Conservation (phyloP, 352 stramenopile species). For the Globisporangium ultimum region DNA sequence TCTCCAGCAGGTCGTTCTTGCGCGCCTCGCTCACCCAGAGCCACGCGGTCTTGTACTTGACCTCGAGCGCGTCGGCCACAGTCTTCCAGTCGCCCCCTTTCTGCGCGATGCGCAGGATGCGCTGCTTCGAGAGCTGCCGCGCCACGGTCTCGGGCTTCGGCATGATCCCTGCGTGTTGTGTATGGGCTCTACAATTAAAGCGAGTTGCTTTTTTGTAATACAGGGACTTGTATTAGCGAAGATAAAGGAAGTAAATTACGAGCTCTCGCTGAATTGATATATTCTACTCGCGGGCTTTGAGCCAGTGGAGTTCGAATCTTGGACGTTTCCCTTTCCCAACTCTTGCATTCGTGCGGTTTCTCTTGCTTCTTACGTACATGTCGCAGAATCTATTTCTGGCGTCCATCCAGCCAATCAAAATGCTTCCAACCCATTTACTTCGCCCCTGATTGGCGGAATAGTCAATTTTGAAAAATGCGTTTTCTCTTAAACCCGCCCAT, state of each 20-base stretch:
- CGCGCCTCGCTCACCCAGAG: conserved; percentile 18
- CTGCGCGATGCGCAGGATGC: conserved; percentile 18
- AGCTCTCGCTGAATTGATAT: background rate
- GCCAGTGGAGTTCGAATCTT: background rate
- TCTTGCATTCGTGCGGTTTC: too few relatives aligned
- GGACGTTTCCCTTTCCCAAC: background rate
- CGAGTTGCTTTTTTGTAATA: background rate
- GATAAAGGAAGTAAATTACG: background rate
- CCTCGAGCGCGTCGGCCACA: conserved; percentile 16
- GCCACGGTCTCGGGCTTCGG: conserved; percentile 18
- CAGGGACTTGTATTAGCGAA: background rate
- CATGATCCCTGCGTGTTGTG: background rate
- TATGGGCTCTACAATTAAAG: too few relatives aligned
- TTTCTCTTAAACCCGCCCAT: conserved; percentile 1
- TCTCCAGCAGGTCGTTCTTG: conserved; percentile 18
- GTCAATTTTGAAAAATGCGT: background rate
- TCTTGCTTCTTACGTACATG: background rate
- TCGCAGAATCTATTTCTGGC: background rate
- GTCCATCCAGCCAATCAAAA: background rate
- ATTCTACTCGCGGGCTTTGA: background rate
- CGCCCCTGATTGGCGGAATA: conserved; percentile 15
- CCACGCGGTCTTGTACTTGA: conserved; percentile 23
- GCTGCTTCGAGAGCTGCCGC: conserved; percentile 15
- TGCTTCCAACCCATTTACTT: background rate
- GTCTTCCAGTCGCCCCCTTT: conserved; percentile 19